Conservation (phyloP, 2,329 filamentous ascomycete species). For the Alternaria infectoria region DNA sequence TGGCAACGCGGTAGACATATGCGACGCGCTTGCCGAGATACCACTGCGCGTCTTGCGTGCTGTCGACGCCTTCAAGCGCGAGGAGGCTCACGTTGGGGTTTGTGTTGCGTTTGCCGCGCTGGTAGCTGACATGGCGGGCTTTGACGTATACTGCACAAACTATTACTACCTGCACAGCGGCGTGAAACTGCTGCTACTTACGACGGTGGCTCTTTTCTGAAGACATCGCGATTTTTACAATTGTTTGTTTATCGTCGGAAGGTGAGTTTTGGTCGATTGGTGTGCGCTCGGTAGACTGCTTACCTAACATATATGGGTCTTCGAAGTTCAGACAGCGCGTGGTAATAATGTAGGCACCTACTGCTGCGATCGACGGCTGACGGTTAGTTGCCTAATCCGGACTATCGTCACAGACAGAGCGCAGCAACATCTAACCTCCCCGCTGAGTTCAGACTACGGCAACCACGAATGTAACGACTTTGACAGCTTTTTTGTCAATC, state of each 20-base stretch:
- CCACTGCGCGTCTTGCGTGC: constrained; percentile 88
- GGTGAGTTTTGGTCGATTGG: constrained; percentile 4
- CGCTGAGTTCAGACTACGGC: neutral
- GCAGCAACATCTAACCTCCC: neutral
- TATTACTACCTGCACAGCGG: neutral
- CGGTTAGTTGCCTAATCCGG: neutral
- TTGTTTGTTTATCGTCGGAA: constrained; percentile 1
- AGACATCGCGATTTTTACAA: constrained; percentile 7
- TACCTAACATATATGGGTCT: constrained; percentile 4
- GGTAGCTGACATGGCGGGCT: constrained; percentile 96
- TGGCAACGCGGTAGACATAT: constrained; percentile 93
- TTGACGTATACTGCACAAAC: constrained; percentile 53
- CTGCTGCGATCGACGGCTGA: neutral
- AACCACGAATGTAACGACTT: neutral
- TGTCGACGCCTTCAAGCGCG: constrained; percentile 96
- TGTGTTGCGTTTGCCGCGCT: constrained; percentile 72
- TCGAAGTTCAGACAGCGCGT: neutral
- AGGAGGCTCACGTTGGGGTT: constrained; percentile 76
- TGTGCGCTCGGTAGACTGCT: constrained; percentile 14
- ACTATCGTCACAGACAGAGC: neutral
- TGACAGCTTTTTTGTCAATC: neutral
- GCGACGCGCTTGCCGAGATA: constrained; percentile 98
- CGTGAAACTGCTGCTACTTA: constrained; percentile 4
- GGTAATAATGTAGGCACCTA: neutral
- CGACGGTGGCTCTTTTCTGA: constrained; percentile 17